Evolutionary conservation across 129 eudicot species (phyloP).

Genomic region (Ambrosia trifida): DNA sequence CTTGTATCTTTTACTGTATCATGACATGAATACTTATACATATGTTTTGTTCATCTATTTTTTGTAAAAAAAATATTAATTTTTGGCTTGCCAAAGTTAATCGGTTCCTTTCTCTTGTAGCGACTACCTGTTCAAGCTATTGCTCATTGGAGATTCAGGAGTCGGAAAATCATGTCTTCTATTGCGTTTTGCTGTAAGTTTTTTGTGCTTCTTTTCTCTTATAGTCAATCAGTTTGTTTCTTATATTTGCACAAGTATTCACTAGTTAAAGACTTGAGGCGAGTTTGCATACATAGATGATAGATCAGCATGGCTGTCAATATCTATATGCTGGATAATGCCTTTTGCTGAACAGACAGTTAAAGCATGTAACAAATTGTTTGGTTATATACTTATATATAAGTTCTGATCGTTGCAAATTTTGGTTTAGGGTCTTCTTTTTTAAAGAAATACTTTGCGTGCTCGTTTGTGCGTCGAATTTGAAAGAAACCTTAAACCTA

Average conservation of each 20-base stretch:
- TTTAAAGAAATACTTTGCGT: slow-evolving; percentile 2
- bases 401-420: not conserved
- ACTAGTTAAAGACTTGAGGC: not conserved
- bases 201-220: not conserved
- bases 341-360: not conserved
- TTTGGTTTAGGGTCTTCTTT: not conserved
- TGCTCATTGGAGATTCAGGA: slow-evolving; percentile 98
- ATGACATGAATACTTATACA: not conserved
- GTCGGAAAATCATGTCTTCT: slow-evolving; percentile 98
- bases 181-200: slow-evolving; percentile 85
- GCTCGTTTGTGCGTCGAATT: not conserved
- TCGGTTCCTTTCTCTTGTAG: slow-evolving; percentile 41
- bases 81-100: slow-evolving; percentile 13
- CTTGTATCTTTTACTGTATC: not conserved
- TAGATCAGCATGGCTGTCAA: not conserved
- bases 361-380: not conserved
- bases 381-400: not conserved
- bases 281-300: not conserved
- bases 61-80: not conserved
- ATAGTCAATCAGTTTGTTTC: not conserved
- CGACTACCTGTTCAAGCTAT: slow-evolving; percentile 87
- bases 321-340: not conserved
- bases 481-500: not conserved
- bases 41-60: not conserved
- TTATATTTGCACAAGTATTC: not conserved